These are phyloP conservation scores for Leccinum pachyderme DNA, from an alignment of 1,284 basidiomycete genomes.

Conservation along the genomic window DNA sequence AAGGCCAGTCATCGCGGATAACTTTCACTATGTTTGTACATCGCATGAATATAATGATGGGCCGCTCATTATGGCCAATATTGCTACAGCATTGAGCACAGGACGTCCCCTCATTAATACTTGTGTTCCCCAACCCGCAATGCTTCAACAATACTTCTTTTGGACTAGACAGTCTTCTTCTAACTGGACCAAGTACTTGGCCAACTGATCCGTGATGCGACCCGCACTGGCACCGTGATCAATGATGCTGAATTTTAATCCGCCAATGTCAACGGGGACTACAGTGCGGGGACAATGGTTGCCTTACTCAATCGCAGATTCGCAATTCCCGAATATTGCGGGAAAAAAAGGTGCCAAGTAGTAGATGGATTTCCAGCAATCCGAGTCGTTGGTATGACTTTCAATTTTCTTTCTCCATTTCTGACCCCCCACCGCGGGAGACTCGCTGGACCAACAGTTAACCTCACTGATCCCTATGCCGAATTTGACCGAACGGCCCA, in stretches of 20 bases:
- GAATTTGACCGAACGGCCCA: constrained; percentile 3
- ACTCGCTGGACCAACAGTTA: constrained; percentile 3
- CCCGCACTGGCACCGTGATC: constrained; percentile 2
- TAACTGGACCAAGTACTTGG: not conserved
- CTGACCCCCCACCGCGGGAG: not conserved
- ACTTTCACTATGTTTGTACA: not conserved
- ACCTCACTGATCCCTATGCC: constrained; percentile 6
- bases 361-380: not conserved
- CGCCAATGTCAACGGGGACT: not conserved
- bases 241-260: not conserved
- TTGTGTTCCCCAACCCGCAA: too few species aligned
- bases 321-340: not conserved
- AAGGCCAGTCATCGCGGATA: not conserved
- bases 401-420: not conserved
- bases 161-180: not conserved
- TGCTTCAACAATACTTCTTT: not conserved
- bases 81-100: not conserved
- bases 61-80: not conserved
- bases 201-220: too few species aligned
- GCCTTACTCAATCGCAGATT: not conserved
- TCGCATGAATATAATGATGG: not conserved
- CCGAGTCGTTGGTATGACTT: not conserved
- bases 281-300: not conserved
- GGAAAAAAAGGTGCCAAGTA: not conserved
- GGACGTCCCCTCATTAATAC: not conserved